Conservation (phyloP, 2,329 filamentous ascomycete genomes). For the Alternaria sp. region DNA sequence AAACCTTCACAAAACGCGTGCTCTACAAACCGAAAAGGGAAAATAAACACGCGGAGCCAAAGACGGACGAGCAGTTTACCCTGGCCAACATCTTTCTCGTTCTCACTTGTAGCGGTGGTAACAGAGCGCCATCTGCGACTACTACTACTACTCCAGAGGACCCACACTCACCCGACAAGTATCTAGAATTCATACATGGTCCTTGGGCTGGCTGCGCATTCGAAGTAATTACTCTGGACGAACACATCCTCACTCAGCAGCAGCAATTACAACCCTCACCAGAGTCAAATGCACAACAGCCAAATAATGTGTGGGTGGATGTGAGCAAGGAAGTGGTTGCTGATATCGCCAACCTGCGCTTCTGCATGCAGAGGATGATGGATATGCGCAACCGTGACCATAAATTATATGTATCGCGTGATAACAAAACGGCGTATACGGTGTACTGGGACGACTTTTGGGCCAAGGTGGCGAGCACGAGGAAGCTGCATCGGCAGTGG, state of each 20-base stretch:
- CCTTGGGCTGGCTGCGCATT: constrained; percentile 22
- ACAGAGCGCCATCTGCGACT: not conserved
- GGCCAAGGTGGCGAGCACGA: not conserved
- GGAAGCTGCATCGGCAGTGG: not conserved
- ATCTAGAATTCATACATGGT: constrained; percentile 9
- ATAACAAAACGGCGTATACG: not conserved
- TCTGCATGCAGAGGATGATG: not conserved
- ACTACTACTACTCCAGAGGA: not conserved
- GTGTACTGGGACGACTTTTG: constrained; percentile 49
- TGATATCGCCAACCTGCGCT: constrained; percentile 17
- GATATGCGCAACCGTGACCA: not conserved
- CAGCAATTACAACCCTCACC: too few relatives aligned
- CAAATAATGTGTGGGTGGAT: constrained; percentile 5
- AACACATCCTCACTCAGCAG: not conserved
- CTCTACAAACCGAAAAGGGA: not conserved
- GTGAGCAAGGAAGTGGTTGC: constrained; percentile 15
- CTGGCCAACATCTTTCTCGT: constrained; percentile 19
- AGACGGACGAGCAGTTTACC: not conserved
- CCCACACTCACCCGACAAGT: not conserved
- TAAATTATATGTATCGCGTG: not conserved
- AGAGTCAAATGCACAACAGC: not conserved
- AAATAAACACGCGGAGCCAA: not conserved
- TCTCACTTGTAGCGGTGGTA: constrained; percentile 6
- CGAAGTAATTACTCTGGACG: constrained; percentile 17
- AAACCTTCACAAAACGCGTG: not conserved